Percentiles rank a stretch among this genome's conserved stretches.
phyloP scores from a whole-genome alignment of 106 monocot genomes.

The Agapanthus africanus region DNA sequence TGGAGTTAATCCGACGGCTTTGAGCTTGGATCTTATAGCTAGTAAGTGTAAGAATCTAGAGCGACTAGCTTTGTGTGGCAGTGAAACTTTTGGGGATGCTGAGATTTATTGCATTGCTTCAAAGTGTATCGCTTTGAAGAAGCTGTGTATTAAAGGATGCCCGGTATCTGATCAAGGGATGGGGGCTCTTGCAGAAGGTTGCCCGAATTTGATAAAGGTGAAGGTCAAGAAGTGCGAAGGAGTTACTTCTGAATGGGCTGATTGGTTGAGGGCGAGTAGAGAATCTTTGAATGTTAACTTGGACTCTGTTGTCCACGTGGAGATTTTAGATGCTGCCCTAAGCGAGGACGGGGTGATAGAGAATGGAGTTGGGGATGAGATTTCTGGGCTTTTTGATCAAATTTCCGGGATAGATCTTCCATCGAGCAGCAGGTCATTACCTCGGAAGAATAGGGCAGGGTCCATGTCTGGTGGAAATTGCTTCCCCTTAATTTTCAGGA shows the following conservation, averaged over 20 bases:
- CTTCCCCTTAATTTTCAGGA: constrained; percentile 36
- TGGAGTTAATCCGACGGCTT: constrained; percentile 68
- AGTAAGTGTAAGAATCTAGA: constrained; percentile 56
- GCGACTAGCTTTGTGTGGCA: constrained; percentile 55
- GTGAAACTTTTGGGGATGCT: constrained; percentile 72
- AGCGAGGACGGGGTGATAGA: constrained; percentile 58
- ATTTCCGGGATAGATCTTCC: constrained; percentile 27
- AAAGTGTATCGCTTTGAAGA: constrained; percentile 67
- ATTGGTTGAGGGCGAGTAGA: constrained; percentile 49
- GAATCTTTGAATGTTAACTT: constrained; percentile 59
- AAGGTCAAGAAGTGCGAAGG: constrained; percentile 77
- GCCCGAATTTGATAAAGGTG: constrained; percentile 77
- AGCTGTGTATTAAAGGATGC: constrained; percentile 77
- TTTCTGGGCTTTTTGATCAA: constrained; percentile 25
- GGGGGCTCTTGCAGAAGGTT: constrained; percentile 61
- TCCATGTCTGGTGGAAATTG: constrained; percentile 25
- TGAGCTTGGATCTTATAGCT: constrained; percentile 48
- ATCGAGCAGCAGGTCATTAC: constrained; percentile 35
- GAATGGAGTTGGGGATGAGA: constrained; percentile 28
- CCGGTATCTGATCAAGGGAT: constrained; percentile 67
- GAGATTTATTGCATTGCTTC: constrained; percentile 79
- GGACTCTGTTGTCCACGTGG: constrained; percentile 24
- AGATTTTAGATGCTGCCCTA: constrained; percentile 30
- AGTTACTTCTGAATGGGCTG: constrained; percentile 56
- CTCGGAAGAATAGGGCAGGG: constrained; percentile 35